Base-by-base conservation (phyloP, 164 flowering plant species). In the Cinnamomum chago region DNA sequence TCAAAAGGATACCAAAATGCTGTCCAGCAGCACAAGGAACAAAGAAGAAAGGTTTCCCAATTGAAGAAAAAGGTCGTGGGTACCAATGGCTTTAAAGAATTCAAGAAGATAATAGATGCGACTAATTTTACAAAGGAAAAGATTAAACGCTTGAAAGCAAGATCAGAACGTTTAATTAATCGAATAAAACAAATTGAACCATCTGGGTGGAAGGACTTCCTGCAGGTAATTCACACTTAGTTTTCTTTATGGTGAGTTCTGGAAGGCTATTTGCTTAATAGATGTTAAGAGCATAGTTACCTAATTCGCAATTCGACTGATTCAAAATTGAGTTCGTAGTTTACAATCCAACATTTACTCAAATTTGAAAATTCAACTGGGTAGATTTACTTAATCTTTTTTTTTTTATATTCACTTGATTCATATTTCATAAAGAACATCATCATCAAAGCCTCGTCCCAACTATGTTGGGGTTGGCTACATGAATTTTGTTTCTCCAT, bases 171-270 rank as follows among this genome's bases (percentile, higher is more conserved):
- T 68, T 80, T 95, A 82, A 76, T 65, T 58, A 83, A 73, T 75
- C 86, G 99, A 67, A 85, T 95, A 72, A 85, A 90, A 81, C 91
- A 92, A 79, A 95, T 95, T 77, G 99, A 95, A 84, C 97, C 99
- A 74, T 93, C 99, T 78, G 99, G 99, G 6, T 95, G 99, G 99
- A 95, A 93, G 86, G 98, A 93, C 72, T 95, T 95, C 76, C 79
- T 92, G 81, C 92, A 86, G 94, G 94, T 90, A 85, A 73, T 40
- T 15, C 14, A 23, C 22, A 22, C 22, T 64, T 5, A 6, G 5
- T 64, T 64, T 11, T 5, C 22, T 5, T 40, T 40, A 58, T n/a
- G n/a, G 15, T 58, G 15, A 14, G 15, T 9, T 58, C 62, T 14
- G 15, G 18, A 58, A 14, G 15, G n/a, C 10, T 20, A 58, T 58